Evolutionary conservation across 1,139 yeast species (phyloP).

Genomic region (Entelexis paramagnoliae): DNA sequence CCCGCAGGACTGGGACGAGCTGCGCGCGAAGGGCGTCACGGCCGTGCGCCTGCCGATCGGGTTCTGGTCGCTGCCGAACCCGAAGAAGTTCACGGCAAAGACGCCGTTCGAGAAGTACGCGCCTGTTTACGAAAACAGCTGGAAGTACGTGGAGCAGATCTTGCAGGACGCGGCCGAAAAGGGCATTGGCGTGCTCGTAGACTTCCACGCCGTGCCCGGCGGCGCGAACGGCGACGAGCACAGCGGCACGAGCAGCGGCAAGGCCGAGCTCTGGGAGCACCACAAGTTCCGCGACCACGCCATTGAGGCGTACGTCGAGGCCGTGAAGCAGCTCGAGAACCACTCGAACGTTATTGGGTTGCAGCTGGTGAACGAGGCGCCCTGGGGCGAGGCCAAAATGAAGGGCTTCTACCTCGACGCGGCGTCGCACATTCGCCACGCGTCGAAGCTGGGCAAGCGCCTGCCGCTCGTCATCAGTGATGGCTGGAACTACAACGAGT

Average conservation of each 20-base stretch:
- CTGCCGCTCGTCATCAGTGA: slow-evolving; percentile 78
- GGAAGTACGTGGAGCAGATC: slow-evolving; percentile 47
- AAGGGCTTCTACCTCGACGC: slow-evolving; percentile 64
- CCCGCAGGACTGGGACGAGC: slow-evolving; percentile 73
- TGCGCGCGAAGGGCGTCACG: slow-evolving; percentile 55
- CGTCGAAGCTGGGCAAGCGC: slow-evolving; percentile 36
- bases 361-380: slow-evolving; percentile 79
- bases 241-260: slow-evolving; percentile 55
- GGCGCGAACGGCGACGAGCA: slow-evolving; percentile 85
- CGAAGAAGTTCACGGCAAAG: slow-evolving; percentile 40
- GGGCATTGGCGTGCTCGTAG: slow-evolving; percentile 66
- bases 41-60: slow-evolving; percentile 81
- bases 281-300: slow-evolving; percentile 39
- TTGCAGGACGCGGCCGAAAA: slow-evolving; percentile 42
- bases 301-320: slow-evolving; percentile 44
- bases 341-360: slow-evolving; percentile 68
- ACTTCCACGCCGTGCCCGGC: slow-evolving; percentile 81
- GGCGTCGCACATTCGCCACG: slow-evolving; percentile 44
- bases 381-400: slow-evolving; percentile 36
- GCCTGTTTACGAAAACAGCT: slow-evolving; percentile 56
- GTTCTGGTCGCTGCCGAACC: slow-evolving; percentile 75
- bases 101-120: slow-evolving; percentile 52
- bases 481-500: slow-evolving; percentile 84
- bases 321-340: slow-evolving; percentile 49
- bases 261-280: slow-evolving; percentile 56